Evolutionary conservation across 495 filamentous ascomycete species (phyloP).

Genomic region (Cercophora samala): DNA sequence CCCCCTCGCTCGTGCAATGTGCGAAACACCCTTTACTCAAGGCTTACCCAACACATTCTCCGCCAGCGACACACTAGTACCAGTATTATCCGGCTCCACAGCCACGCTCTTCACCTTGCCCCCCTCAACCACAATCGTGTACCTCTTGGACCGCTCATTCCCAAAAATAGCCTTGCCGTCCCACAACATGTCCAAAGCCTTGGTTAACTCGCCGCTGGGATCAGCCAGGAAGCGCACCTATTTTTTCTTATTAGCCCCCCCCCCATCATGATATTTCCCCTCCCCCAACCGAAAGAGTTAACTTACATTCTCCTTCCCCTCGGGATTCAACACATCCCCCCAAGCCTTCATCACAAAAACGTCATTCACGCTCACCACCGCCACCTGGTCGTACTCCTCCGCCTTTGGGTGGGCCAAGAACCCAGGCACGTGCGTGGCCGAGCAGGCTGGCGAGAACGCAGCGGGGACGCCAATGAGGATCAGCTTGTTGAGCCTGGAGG

Average conservation of each 20-base stretch:
- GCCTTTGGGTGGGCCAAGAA: slow-evolving; percentile 73
- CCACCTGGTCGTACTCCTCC: slow-evolving; percentile 72
- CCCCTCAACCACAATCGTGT: slow-evolving; percentile 73
- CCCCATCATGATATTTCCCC: not conserved
- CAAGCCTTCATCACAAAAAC: slow-evolving; percentile 95
- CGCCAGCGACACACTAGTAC: slow-evolving; percentile 58
- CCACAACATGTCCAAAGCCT: slow-evolving; percentile 79
- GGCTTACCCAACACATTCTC: slow-evolving; percentile 61
- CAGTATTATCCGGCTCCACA: slow-evolving; percentile 92
- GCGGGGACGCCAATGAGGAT: slow-evolving; percentile 83
- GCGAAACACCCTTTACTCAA: not conserved
- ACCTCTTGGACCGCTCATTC: slow-evolving; percentile 80
- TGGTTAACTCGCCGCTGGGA: slow-evolving; percentile 76
- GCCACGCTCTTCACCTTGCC: slow-evolving; percentile 73
- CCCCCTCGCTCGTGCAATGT: not conserved
- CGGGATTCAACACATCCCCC: slow-evolving; percentile 70
- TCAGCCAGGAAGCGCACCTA: slow-evolving; percentile 87
- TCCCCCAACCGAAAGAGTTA: no score
- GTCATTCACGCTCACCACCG: slow-evolving; percentile 91
- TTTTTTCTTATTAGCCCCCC: not conserved
- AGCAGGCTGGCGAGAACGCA: slow-evolving; percentile 82
- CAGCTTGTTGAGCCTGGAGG: slow-evolving; percentile 63
- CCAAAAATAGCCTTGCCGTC: slow-evolving; percentile 84
- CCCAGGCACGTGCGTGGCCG: slow-evolving; percentile 71
- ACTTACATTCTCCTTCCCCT: not conserved